Evolutionary conservation across 441 rosid species (phyloP), one percentile per base, ranked within the genome.

Genomic region (Gossypium laxum): DNA sequence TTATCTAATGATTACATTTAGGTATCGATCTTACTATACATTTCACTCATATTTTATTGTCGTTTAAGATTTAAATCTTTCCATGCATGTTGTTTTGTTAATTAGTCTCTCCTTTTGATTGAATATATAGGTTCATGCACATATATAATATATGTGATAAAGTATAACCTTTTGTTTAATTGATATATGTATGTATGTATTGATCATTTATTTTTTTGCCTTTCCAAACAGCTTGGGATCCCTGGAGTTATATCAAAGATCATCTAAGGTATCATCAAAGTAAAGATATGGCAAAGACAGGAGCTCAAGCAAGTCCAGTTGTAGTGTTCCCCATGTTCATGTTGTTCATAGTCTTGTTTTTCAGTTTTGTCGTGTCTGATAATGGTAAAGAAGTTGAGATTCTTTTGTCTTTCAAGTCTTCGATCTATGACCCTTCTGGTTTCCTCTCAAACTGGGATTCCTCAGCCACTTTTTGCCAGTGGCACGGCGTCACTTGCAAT

Each of bases 401-500:
- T 70, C 95, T 90, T 43, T 77, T 89, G 75, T 85, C 92, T 64
- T 82, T 92, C 80, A 88, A 83, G 75, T 74, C 87, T 64, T 83
- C 90, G 43, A 47, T 90, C 15, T 74, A 78, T 34, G 95, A 90
- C 73, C 95, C 89, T 64, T 77, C 79, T 11, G 50, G 75, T 1
- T 86, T 81, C 43, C 87, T 89, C 63, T 85, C 92, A 57, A 76
- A 79, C 67, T 90, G 96, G 98, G 80, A 81, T 2, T 77, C 91
- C 64, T 80, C 89, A 18, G 17, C 74, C 32, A 75, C 62, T 19
- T 73, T 89, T 26, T 90, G 98, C 82, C 71, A 58, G 17, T 92
- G 98, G 98, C 65, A 72, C 58, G 95, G 95, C 7, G 68, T 92
- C 83, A 79, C 82, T 72, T 92, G 98, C 78, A 75, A 75, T 64